These are phyloP conservation scores for Pseudophaeomoniella oleicola DNA, from an alignment of 2,329 filamentous ascomycete genomes.

Conservation along the genomic window DNA sequence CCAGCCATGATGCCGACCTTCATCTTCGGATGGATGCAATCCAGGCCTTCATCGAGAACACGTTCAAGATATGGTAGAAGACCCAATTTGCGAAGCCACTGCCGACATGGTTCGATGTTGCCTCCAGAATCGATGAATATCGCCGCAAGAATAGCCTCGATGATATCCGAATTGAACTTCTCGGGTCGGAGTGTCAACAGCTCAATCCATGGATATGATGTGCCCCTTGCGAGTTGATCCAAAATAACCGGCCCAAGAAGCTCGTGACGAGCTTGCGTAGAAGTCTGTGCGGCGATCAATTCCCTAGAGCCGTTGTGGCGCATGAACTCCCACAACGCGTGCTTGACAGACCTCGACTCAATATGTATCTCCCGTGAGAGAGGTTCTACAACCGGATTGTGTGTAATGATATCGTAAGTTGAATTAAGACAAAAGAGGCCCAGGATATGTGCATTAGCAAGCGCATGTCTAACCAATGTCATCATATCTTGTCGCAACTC, in stretches of 20 bases:
- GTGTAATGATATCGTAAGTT: slow-evolving; percentile 3
- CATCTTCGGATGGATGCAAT: slow-evolving; percentile 50
- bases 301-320: slow-evolving; percentile 35
- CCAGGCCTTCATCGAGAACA: slow-evolving; percentile 43
- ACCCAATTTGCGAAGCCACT: slow-evolving; percentile 48
- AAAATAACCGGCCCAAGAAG: slow-evolving; percentile 35
- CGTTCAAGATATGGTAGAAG: slow-evolving; percentile 49
- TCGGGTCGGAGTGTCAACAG: slow-evolving; percentile 50
- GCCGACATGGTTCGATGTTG: slow-evolving; percentile 41
- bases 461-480: slow-evolving; percentile 59
- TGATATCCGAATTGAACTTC: slow-evolving; percentile 72
- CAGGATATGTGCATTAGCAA: slow-evolving; percentile 70
- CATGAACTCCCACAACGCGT: slow-evolving; percentile 57
- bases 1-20: slow-evolving; percentile 47
- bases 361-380: slow-evolving; percentile 17
- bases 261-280: slow-evolving; percentile 31
- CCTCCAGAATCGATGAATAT: slow-evolving; percentile 67
- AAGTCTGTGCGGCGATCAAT: slow-evolving; percentile 33
- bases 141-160: slow-evolving; percentile 69
- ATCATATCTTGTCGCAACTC: slow-evolving; percentile 45
- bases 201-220: slow-evolving; percentile 60
- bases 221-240: slow-evolving; percentile 33
- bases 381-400: slow-evolving; percentile 11
- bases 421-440: slow-evolving; percentile 54
- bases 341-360: slow-evolving; percentile 10